These are phyloP conservation scores for Nasturtium officinale DNA, from an alignment of 345 rosid species.

Conservation along the genomic window DNA sequence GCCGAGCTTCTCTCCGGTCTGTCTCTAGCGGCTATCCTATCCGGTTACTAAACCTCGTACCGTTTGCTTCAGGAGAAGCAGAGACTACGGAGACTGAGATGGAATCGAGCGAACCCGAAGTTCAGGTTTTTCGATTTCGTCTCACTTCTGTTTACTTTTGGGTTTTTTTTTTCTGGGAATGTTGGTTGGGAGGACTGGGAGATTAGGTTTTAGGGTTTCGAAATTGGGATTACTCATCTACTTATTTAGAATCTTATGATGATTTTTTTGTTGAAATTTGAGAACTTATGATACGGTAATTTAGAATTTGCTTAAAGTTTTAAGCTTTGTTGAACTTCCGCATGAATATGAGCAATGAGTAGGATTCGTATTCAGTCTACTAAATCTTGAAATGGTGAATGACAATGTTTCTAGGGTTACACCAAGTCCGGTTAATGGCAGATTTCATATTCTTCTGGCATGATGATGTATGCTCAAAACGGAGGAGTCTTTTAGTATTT, in stretches of 20 bases:
- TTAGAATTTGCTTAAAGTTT: neutral
- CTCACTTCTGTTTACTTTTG: neutral
- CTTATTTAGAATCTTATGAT: neutral
- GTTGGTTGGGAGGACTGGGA: neutral
- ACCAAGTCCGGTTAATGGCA: neutral
- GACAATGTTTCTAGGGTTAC: neutral
- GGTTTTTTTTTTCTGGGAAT: neutral
- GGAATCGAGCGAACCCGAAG: constrained; percentile 55
- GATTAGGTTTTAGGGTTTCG: constrained; percentile 20
- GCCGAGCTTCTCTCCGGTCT: constrained; percentile 44
- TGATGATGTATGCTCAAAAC: neutral
- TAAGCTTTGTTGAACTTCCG: constrained; percentile 21
- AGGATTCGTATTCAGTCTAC: neutral
- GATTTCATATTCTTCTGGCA: constrained; percentile 9
- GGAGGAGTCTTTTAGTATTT: neutral
- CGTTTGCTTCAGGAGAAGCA: constrained; percentile 70
- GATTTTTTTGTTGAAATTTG: neutral
- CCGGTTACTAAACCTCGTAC: constrained; percentile 50
- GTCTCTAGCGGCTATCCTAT: constrained; percentile 39
- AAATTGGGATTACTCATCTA: neutral
- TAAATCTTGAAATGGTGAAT: neutral
- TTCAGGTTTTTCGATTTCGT: constrained; percentile 53
- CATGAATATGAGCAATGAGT: neutral
- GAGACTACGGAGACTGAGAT: constrained; percentile 58
- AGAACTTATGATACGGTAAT: neutral